Evolutionary conservation across 345 rosid genomes (phyloP).

Genomic region (Cardamine occulta): DNA sequence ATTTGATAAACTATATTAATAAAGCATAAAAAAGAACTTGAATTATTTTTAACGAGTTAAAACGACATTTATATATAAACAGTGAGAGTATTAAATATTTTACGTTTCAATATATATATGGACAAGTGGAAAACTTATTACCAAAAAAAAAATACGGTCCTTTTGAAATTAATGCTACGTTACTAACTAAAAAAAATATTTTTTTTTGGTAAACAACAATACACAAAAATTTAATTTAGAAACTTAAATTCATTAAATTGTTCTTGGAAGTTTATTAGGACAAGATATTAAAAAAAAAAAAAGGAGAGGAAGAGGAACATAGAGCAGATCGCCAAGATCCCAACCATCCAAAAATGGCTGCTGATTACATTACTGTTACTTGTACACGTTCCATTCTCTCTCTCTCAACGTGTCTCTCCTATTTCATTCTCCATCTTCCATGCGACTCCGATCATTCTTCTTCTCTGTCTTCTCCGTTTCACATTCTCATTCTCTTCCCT

Average conservation of each 20-base stretch:
- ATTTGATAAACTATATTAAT: too few relatives aligned
- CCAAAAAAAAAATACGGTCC: not conserved
- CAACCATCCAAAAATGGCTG: constrained; percentile 38
- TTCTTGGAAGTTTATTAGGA: not conserved
- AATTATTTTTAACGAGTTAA: too few relatives aligned
- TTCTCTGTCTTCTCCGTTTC: constrained; percentile 37
- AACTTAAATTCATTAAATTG: not conserved
- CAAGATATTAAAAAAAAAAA: not conserved
- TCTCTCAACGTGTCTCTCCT: constrained; percentile 20
- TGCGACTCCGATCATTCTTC: constrained; percentile 37
- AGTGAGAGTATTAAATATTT: too few relatives aligned
- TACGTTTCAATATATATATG: not conserved
- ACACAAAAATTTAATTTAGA: not conserved
- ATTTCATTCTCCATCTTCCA: constrained; percentile 36
- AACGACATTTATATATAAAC: too few relatives aligned
- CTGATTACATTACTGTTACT: constrained; percentile 6
- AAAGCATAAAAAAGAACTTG: too few relatives aligned
- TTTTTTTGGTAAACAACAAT: not conserved
- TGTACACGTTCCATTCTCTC: constrained; percentile 18
- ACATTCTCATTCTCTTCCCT: constrained; percentile 19
- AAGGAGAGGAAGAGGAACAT: constrained; percentile 12
- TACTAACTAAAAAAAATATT: not conserved
- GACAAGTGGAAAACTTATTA: not conserved
- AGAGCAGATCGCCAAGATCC: constrained; percentile 39
- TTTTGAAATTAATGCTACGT: not conserved